Evolutionary conservation across 2,329 filamentous ascomycete genomes (phyloP), one percentile per base, ranked within the genome.

Genomic region (Calonectria hongkongensis): DNA sequence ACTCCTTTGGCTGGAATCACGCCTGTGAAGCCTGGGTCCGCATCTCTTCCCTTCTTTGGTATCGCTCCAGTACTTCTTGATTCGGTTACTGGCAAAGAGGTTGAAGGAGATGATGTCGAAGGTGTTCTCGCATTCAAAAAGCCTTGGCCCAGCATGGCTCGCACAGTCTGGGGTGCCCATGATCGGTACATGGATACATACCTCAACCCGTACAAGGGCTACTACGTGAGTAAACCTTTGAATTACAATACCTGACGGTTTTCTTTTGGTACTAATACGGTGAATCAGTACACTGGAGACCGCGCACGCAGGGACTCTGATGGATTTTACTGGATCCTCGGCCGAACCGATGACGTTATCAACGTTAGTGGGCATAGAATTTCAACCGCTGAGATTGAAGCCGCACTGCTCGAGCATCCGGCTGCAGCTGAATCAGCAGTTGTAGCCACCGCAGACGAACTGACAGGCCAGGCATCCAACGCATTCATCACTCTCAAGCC

Each of bases 311-410:
- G 96, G 81, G 96, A 98, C 83, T 93, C 97, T 83, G 96, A 98
- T 79, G 96, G 96, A 63, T 98, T 98, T 88, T 98, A 98, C 90
- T 98, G 96, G 96, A 98, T 98, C 83, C 94, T 95, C 73, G 96
- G 96, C 75, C 94, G 96, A 84, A 96, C 98, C 48, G 96, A 98
- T 82, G 96, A 98, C 80, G 96, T 98, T 25, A 96, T 98, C 83
- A 98, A 98, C 85, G 96, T 98, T 72, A 96, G 94, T 79, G 96
- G 96, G 18, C 96, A 98, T 85, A 92, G 96, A 82, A 89, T 98
- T 75, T 98, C 95, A n/a, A 98, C 96, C 2, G 95, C 96, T 21
- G 96, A 98, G 85, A 98, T 98, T 78, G 96, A 98, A 86, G 96
- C 96, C 10, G 95, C 96, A 8, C 91, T 98, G 69, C 92, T 98